Evolutionary conservation across 225 moss, liverwort and hornwort species (phyloP).

Genomic region (Pseudisothecium myosuroides): DNA sequence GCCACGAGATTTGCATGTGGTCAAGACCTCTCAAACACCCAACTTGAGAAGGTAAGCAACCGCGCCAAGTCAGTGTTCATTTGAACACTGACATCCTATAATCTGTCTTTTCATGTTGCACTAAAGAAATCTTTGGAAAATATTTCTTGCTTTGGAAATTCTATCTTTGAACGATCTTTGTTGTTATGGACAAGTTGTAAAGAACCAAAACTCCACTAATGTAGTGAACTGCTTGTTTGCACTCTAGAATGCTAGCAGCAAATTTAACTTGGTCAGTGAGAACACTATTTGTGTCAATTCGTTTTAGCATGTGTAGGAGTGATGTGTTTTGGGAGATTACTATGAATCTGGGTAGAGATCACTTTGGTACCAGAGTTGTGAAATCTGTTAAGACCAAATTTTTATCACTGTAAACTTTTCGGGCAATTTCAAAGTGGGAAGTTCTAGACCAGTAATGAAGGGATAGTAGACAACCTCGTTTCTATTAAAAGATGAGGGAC

Average conservation of each 20-base stretch:
- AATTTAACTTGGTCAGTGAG: background rate
- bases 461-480: background rate
- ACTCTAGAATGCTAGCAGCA: background rate
- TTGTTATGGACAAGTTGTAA: background rate
- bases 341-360: background rate
- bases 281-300: too few relatives aligned
- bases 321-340: background rate
- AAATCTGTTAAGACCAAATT: background rate
- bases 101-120: background rate
- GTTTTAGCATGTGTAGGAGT: background rate
- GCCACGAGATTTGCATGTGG: conserved; percentile 77
- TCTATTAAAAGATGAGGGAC: background rate
- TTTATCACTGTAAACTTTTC: background rate
- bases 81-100: background rate
- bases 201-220: background rate
- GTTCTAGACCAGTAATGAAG: background rate
- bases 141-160: too few relatives aligned
- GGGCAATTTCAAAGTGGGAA: background rate
- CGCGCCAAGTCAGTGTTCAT: background rate
- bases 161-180: too few relatives aligned
- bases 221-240: background rate
- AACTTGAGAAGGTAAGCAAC: conserved; percentile 54
- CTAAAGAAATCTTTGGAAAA: background rate
- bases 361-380: background rate
- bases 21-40: conserved; percentile 45